A percentile compares a stretch with the other conserved stretches of the same genome.
Conservation (phyloP, 306 rosid genomes). For the Acacia melanoxylon region DNA sequence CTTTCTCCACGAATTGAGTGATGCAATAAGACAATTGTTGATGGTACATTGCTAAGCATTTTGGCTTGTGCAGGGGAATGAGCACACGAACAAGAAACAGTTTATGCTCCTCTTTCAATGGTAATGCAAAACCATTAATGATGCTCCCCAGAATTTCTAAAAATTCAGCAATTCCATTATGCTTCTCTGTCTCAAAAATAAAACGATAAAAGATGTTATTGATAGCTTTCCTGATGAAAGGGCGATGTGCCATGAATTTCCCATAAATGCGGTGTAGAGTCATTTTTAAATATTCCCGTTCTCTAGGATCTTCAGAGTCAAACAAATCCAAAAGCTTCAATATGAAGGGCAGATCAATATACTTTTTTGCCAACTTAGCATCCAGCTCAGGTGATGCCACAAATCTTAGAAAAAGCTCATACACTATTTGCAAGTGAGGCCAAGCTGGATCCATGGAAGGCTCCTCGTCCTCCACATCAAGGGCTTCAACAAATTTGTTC, state of each 20-base stretch:
- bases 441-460: conserved; percentile 69
- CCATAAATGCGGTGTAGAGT: conserved; percentile 59
- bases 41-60: conserved; percentile 65
- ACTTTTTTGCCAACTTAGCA: conserved; percentile 65
- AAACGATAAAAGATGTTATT: conserved; percentile 61
- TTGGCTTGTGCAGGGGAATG: conserved; percentile 72
- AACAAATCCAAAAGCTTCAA: conserved; percentile 65
- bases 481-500: conserved; percentile 51
- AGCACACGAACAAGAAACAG: conserved; percentile 61
- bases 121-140: conserved; percentile 65
- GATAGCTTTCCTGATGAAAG: conserved; percentile 64
- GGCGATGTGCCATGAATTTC: conserved; percentile 63
- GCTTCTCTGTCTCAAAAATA: conserved; percentile 70
- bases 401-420: conserved; percentile 64
- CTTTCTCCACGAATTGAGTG: conserved; percentile 71
- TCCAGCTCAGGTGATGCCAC: conserved; percentile 65
- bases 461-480: conserved; percentile 73
- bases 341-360: conserved; percentile 62
- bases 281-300: conserved; percentile 64
- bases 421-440: conserved; percentile 73
- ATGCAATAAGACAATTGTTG: conserved; percentile 70
- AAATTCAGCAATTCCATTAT: conserved; percentile 54
- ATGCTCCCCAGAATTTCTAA: conserved; percentile 51
- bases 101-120: conserved; percentile 75
- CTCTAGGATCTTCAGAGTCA: conserved; percentile 73